Percentiles rank a stretch among this genome's conserved stretches.
Conservation (phyloP, 2,329 filamentous ascomycete species). For the Keithomyces neogunnii region DNA sequence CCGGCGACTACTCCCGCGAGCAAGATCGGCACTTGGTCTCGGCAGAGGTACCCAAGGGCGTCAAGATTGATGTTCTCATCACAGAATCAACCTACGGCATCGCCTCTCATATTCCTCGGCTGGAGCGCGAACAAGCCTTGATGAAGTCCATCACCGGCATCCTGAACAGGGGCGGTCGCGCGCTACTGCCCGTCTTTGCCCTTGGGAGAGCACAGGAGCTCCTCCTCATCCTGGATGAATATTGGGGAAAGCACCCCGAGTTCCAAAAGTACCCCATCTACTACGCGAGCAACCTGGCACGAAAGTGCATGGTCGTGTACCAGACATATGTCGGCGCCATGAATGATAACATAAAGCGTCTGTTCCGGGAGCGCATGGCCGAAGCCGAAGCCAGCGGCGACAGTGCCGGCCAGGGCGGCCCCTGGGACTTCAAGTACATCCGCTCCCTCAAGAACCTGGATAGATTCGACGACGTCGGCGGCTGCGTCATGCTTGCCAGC, state of each 20-base stretch:
- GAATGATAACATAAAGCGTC: slow-evolving; percentile 97
- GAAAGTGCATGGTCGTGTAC: slow-evolving; percentile 98
- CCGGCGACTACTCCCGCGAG: slow-evolving; percentile 93
- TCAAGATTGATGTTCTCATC: slow-evolving; percentile 94
- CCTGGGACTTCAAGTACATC: slow-evolving; percentile 96
- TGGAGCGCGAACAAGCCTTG: slow-evolving; percentile 84
- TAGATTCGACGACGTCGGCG: slow-evolving; percentile 89
- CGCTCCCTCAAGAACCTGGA: slow-evolving; percentile 87
- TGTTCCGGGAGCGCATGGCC: slow-evolving; percentile 89
- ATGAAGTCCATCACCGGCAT: slow-evolving; percentile 94
- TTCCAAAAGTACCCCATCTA: slow-evolving; percentile 91
- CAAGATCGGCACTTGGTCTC: slow-evolving; percentile 94
- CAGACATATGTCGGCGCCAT: slow-evolving; percentile 97
- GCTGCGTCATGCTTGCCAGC: slow-evolving; percentile 94
- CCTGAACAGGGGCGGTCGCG: slow-evolving; percentile 83
- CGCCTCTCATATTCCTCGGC: slow-evolving; percentile 80
- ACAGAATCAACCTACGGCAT: slow-evolving; percentile 97
- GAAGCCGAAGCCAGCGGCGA: slow-evolving; percentile 78
- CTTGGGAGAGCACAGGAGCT: slow-evolving; percentile 90
- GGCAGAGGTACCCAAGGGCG: slow-evolving; percentile 76
- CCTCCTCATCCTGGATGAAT: slow-evolving; percentile 90
- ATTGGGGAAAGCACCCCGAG: slow-evolving; percentile 85
- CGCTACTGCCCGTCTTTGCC: slow-evolving; percentile 91
- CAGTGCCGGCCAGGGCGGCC: slow-evolving; percentile 66
- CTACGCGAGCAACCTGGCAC: slow-evolving; percentile 89